These are phyloP conservation scores for Scheffersomyces parashehatae DNA, from an alignment of 1,139 yeast species.

Conservation along the genomic window DNA sequence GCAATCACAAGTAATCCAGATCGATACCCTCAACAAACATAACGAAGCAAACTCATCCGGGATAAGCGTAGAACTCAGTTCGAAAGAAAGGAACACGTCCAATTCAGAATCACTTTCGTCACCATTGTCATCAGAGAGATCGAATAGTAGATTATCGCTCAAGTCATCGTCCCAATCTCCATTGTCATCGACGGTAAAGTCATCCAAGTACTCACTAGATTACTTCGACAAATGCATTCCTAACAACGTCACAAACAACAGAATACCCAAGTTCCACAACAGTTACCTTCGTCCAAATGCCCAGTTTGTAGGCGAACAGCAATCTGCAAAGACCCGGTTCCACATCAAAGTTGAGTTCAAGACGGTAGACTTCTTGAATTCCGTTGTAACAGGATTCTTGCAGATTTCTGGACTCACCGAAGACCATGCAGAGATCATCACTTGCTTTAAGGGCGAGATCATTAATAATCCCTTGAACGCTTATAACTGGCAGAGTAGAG, in stretches of 20 bases:
- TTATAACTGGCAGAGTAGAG: slow-evolving; percentile 18
- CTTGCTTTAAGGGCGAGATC: slow-evolving; percentile 86
- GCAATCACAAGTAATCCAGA: too few relatives aligned
- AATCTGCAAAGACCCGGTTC: slow-evolving; percentile 66
- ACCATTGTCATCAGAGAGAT: not conserved
- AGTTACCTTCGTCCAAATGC: slow-evolving; percentile 63
- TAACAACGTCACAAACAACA: slow-evolving; percentile 1
- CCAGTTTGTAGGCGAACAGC: slow-evolving; percentile 68
- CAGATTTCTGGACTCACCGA: slow-evolving; percentile 80
- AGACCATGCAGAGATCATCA: slow-evolving; percentile 73
- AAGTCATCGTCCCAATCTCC: not conserved
- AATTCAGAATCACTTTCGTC: too few relatives aligned
- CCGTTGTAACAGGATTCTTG: slow-evolving; percentile 72
- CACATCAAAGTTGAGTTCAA: slow-evolving; percentile 73
- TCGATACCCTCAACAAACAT: too few relatives aligned
- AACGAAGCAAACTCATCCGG: too few relatives aligned
- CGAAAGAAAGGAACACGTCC: too few relatives aligned
- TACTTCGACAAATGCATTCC: not conserved
- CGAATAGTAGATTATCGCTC: not conserved
- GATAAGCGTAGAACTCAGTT: too few relatives aligned
- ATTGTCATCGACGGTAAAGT: not conserved
- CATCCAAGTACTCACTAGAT: not conserved
- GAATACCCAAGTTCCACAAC: slow-evolving; percentile 21
- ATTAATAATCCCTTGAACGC: slow-evolving; percentile 54
- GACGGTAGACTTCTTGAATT: slow-evolving; percentile 62